phyloP scores from a whole-genome alignment of 2,329 filamentous ascomycete genomes.

The Ophiobolus disseminans region DNA sequence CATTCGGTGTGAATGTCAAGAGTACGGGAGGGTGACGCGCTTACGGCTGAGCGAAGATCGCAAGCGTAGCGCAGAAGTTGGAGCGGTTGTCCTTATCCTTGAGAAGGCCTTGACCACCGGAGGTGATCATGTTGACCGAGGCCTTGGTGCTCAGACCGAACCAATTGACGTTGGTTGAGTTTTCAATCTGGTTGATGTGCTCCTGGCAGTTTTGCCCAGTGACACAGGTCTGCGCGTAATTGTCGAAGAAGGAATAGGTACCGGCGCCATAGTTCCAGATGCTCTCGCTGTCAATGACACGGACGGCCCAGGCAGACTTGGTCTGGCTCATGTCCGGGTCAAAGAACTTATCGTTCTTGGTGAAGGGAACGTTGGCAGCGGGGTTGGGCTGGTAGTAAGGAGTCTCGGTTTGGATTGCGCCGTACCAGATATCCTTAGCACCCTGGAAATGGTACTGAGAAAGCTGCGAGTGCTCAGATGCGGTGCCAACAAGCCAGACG shows the following conservation, averaged over 20 bases:
- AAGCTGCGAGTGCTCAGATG: constrained; percentile 70
- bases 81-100: constrained; percentile 55
- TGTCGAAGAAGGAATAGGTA: constrained; percentile 67
- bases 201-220: constrained; percentile 58
- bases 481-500: constrained; percentile 75
- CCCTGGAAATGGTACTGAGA: constrained; percentile 73
- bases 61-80: constrained; percentile 58
- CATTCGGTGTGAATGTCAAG: not conserved
- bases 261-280: constrained; percentile 57
- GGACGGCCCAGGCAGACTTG: constrained; percentile 57
- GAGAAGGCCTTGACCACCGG: constrained; percentile 44
- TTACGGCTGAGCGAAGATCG: constrained; percentile 44
- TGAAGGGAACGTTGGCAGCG: constrained; percentile 65
- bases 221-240: constrained; percentile 62
- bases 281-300: constrained; percentile 49
- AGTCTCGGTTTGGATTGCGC: constrained; percentile 72
- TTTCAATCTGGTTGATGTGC: constrained; percentile 56
- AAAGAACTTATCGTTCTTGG: constrained; percentile 50
- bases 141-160: constrained; percentile 59
- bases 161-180: constrained; percentile 53
- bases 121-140: constrained; percentile 57
- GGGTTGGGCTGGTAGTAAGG: constrained; percentile 75
- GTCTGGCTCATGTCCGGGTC: constrained; percentile 52
- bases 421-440: constrained; percentile 68
- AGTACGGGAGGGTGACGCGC: not conserved